Base-by-base conservation (phyloP, 345 rosid genomes). In the Eutrema japonicum region DNA sequence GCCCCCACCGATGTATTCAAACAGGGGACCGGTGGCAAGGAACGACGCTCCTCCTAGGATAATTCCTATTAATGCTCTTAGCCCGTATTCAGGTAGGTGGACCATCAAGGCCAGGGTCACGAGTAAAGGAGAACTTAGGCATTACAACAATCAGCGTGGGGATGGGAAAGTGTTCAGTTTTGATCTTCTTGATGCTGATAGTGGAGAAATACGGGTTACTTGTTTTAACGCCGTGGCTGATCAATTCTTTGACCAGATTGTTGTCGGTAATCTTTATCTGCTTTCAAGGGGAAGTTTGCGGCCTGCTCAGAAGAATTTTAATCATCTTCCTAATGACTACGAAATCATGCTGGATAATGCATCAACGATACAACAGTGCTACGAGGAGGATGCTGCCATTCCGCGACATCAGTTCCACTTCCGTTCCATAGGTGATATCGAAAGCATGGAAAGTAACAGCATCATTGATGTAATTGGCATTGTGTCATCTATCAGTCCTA, bases 101-200 rank as follows among this genome's bases (percentile, higher is more conserved):
- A 87, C 97, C 3, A 85, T 94, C 62, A 94, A 91, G 85, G 98
- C 93, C 9, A 85, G 97, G 53, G 98, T 91, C 73, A 89, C 97
- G 5, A 75, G 79, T 52, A 94, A 94, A 76, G 88, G 79, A 10
- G 96, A 88, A 37, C 84, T 91, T 40, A 81, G 92, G 72, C 87
- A 74, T 68, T 94, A 85, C 48, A 88, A 79, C 66, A 94, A 87
- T 74, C 76, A 77, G 1, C 95, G 96, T 40, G 98, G 98, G 9
- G 93, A 88, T 7, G 96, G 97, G 27, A 91, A 94, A 76, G 92
- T 94, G 32, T 91, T 94, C 80, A 86, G 75, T 70, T 94, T 89
- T 59, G 98, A 94, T 72, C 92, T 91, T 68, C 97, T 94, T 48
- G 97, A 94, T 80, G 82, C 88, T 42, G 90, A 85, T 54, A 93